Conservation (phyloP, 139 green algal species). For the Picochlorum sp. region DNA sequence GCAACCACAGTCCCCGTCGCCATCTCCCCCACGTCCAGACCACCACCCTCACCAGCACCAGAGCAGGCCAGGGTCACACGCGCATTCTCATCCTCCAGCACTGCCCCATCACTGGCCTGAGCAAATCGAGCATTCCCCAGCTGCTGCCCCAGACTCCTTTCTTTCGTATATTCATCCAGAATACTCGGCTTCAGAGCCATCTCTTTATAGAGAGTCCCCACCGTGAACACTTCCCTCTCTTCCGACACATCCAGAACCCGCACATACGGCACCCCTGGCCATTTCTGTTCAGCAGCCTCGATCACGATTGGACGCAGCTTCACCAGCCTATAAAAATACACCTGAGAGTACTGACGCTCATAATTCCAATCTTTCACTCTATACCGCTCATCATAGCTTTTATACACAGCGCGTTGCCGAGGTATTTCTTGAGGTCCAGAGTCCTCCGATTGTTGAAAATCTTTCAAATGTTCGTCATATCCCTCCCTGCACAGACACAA, state of each 20-base stretch:
- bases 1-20: conserved; percentile 78
- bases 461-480: no score
- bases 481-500: not conserved
- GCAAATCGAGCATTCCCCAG: conserved; percentile 44
- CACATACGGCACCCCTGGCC: conserved; percentile 57
- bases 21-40: conserved; percentile 34
- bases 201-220: conserved; percentile 96
- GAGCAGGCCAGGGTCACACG: conserved; percentile 63
- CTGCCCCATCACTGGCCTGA: conserved; percentile 58
- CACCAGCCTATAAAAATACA: conserved; percentile 83
- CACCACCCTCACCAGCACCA: no score
- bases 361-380: conserved; percentile 37
- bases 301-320: conserved; percentile 37
- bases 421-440: not conserved
- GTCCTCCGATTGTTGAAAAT: not conserved
- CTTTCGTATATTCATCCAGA: conserved; percentile 86
- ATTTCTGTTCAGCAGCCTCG: conserved; percentile 29
- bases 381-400: conserved; percentile 27
- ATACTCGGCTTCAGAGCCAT: conserved; percentile 92
- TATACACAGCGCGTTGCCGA: not conserved
- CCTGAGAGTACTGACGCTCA: conserved; percentile 80
- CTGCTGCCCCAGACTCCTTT: conserved; percentile 2
- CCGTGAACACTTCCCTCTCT: conserved; percentile 52
- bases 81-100: conserved; percentile 90
- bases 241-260: conserved; percentile 72